These are phyloP conservation scores for Mycena latifolia DNA, from an alignment of 768 basidiomycete species.

Conservation along the genomic window DNA sequence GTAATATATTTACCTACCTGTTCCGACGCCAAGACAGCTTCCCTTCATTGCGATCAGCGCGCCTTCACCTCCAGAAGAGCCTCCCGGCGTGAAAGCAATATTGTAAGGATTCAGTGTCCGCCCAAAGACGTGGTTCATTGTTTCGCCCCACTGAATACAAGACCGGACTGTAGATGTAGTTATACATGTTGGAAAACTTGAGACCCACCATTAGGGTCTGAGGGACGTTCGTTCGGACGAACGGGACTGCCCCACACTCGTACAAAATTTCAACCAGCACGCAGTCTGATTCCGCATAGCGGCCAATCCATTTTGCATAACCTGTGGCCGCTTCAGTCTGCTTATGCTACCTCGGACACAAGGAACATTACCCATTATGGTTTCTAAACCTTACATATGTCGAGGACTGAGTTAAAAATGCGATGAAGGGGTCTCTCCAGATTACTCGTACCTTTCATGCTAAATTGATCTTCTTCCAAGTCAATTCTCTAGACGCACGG, in stretches of 20 bases:
- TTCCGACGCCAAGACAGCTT: conserved; percentile 70
- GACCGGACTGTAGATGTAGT: conserved; percentile 9
- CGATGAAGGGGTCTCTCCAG: no score
- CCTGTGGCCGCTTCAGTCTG: conserved; percentile 43
- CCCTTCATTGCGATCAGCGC: conserved; percentile 73
- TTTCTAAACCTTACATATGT: no score
- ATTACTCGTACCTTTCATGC: no score
- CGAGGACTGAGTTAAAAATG: no score
- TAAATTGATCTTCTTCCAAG: conserved; percentile 60
- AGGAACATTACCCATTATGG: conserved; percentile 45
- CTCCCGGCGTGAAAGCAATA: conserved; percentile 67
- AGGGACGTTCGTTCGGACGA: conserved; percentile 67
- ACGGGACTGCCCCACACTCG: conserved; percentile 69
- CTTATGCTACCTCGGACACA: not conserved
- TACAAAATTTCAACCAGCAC: conserved; percentile 66
- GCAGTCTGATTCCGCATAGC: conserved; percentile 58
- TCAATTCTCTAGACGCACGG: not conserved
- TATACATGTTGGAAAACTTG: not conserved
- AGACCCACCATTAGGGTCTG: conserved; percentile 63
- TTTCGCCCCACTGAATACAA: conserved; percentile 62
- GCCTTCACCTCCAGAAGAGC: conserved; percentile 78
- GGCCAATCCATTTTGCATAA: conserved; percentile 68
- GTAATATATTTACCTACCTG: no score
- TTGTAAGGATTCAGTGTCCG: conserved; percentile 74
- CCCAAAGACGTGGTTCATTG: conserved; percentile 72